Conservation (phyloP, 2,329 filamentous ascomycete genomes). For the Teratosphaeria zuluensis region DNA sequence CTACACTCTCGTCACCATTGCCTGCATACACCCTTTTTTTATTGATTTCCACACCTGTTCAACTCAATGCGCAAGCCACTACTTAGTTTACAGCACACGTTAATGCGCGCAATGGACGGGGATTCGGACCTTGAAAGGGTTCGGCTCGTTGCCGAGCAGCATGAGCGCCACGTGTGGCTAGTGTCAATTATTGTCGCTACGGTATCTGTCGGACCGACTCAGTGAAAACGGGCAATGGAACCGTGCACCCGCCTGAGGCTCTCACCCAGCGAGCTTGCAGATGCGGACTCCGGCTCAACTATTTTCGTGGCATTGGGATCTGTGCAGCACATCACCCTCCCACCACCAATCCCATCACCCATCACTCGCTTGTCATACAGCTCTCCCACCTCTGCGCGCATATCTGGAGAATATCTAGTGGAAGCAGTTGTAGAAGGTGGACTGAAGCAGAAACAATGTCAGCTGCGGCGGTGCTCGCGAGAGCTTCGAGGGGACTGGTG, state of each 20-base stretch:
- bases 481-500: constrained; percentile 34
- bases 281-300: not conserved
- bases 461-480: constrained; percentile 38
- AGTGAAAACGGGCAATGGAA: not conserved
- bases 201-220: too few species aligned
- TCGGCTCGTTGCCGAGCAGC: not conserved
- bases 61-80: not conserved
- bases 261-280: not conserved
- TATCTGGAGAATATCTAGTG: not conserved
- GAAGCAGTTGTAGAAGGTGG: not conserved
- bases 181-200: too few species aligned
- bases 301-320: not conserved
- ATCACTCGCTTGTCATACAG: not conserved
- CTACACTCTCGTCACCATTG: not conserved
- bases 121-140: not conserved
- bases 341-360: not conserved
- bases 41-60: not conserved
- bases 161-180: too few species aligned
- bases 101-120: too few species aligned
- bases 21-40: not conserved
- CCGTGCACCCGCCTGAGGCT: too few species aligned
- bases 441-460: constrained; percentile 39
- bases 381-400: constrained; percentile 1
- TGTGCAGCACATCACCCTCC: not conserved
- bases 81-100: not conserved